Evolutionary conservation across 2,329 filamentous ascomycete species (phyloP).

Genomic region (Neonectria punicea): DNA sequence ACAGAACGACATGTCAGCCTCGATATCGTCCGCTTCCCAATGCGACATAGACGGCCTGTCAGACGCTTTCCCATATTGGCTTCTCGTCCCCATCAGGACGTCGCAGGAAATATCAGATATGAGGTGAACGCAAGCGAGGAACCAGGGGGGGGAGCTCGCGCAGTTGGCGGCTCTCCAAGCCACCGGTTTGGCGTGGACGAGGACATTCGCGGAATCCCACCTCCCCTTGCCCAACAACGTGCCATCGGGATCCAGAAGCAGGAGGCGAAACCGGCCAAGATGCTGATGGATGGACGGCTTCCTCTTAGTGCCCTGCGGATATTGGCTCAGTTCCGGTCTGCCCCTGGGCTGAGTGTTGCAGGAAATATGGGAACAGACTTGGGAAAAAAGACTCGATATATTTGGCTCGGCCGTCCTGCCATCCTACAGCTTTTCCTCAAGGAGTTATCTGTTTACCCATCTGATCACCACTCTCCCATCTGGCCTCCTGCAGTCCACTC

Average conservation of each 20-base stretch:
- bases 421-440: not conserved
- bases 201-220: not conserved
- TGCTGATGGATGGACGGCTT: not conserved
- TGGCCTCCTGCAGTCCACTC: slow-evolving; percentile 5
- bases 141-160: not conserved
- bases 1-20: not conserved
- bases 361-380: slow-evolving; percentile 19
- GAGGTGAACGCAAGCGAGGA: not conserved
- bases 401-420: slow-evolving; percentile 1
- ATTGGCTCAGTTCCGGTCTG: not conserved
- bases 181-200: not conserved
- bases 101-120: not conserved
- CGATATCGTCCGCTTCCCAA: slow-evolving; percentile 1
- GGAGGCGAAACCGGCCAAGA: slow-evolving; percentile 18
- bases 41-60: slow-evolving; percentile 9
- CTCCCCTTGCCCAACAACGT: slow-evolving; percentile 19
- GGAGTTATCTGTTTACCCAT: not conserved
- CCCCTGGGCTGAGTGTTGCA: not conserved
- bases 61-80: not conserved
- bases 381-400: slow-evolving; percentile 8
- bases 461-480: slow-evolving; percentile 10
- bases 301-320: slow-evolving; percentile 4
- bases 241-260: slow-evolving; percentile 8
- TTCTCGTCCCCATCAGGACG: not conserved
- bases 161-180: not conserved